Base-by-base conservation (phyloP, 2,329 filamentous ascomycete genomes). In the Pestalotiopsis sp. region DNA sequence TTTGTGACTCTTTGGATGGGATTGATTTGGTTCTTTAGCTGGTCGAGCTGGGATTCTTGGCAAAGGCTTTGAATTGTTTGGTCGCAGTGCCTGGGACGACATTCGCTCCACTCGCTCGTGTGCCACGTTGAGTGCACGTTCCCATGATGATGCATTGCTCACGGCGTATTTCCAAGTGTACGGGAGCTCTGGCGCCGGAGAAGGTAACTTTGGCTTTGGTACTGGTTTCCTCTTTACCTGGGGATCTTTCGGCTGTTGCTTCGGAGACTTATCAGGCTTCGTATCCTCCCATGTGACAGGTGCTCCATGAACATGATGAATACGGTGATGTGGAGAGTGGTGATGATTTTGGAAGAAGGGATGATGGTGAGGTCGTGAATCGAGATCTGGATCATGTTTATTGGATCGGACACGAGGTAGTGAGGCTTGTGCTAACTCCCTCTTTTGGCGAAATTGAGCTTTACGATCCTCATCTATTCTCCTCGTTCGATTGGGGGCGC, bases 121-220 rank as follows among this genome's bases (percentile, higher is more conserved):
- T 23, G 74, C 76, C 12, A 71, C 74, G 57, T 79, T 73, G 31
- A 80, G 69, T 27, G 77, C 78, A 58, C 73, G 68, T 58, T 79
- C 76, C 39, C 79, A 69, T 14, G 79, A 80, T 11, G 79, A 79
- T 52, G 72, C 64, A 41, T 71, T 76, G 57, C 72, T 73, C 14
- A 71, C 67, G 6, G 75, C 75, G 64, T 76, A 70, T 59, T 71
- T 75, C 60, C 77, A 77, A n/a, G 74, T 72, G 36, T 71, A 77
- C 13, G 79, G 78, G 4, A 79, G 69, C 25, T 75, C 75, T 23
- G 74, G 64, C 7, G 64, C 64, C 7, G 39, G 52, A 38, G 52
- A 39, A 13, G 17, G 36, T 9, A 20, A 39, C 39, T 45, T 25
- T 6, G n/a, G 39, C 27, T 11, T 36, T 25, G 61, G 41, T 49